These are phyloP conservation scores for Lepidium africanum DNA, from an alignment of 345 rosid genomes.

Conservation along the genomic window DNA sequence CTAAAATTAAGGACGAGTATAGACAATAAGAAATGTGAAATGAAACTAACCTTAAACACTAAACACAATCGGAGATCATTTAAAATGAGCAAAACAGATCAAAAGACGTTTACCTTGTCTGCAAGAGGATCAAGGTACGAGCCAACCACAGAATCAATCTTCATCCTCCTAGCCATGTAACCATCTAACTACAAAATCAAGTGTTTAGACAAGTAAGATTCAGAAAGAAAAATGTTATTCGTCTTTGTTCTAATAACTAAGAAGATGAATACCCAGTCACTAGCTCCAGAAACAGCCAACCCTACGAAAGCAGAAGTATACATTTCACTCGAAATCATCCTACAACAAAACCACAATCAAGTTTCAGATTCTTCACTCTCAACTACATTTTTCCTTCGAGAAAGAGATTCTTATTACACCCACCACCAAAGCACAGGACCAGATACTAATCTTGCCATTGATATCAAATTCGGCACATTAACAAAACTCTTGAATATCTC, in stretches of 20 bases:
- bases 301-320: constrained; percentile 63
- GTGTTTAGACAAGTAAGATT: neutral
- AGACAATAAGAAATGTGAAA: constrained; percentile 1
- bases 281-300: constrained; percentile 74
- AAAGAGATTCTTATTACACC: neutral
- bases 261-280: constrained; percentile 62
- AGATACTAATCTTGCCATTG: constrained; percentile 65
- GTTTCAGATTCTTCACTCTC: constrained; percentile 2
- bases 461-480: constrained; percentile 74
- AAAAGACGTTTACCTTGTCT: constrained; percentile 58
- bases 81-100: neutral
- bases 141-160: constrained; percentile 83
- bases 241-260: neutral
- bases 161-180: constrained; percentile 85
- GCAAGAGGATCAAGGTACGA: constrained; percentile 98
- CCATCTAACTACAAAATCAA: constrained; percentile 73
- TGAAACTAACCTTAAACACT: neutral
- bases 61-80: neutral
- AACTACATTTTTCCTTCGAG: neutral
- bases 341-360: constrained; percentile 16
- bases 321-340: constrained; percentile 87
- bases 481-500: constrained; percentile 46
- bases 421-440: constrained; percentile 94
- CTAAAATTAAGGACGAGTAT: constrained; percentile 27
- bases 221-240: neutral